Conservation (phyloP, 768 basidiomycete species). For the Bullera alba region DNA sequence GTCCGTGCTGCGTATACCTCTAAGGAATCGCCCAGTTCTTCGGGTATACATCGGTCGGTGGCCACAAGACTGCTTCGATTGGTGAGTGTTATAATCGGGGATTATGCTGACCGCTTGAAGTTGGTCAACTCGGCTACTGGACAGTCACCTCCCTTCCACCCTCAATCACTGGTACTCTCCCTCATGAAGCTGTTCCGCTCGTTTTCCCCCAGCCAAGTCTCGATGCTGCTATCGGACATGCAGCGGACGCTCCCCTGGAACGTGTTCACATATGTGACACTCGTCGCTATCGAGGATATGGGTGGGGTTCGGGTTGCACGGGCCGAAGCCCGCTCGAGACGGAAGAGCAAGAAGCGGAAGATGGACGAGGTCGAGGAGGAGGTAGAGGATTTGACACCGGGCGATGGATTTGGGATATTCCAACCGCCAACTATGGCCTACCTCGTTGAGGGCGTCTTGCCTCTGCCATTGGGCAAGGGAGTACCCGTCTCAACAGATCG, state of each 20-base stretch:
- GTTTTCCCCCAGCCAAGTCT: too few relatives aligned
- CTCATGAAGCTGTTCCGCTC: background rate
- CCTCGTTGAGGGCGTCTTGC: too few relatives aligned
- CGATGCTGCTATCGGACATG: background rate
- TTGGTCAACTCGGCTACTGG: background rate
- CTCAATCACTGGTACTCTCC: background rate
- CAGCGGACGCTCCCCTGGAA: background rate
- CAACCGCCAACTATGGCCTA: background rate
- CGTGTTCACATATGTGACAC: slow-evolving; percentile 9
- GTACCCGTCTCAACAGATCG: too few relatives aligned
- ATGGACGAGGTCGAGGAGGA: background rate
- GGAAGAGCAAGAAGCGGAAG: too few relatives aligned
- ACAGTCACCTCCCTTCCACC: background rate
- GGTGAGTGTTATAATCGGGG: background rate
- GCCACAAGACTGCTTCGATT: background rate
- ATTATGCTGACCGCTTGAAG: background rate
- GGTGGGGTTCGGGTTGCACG: slow-evolving; percentile 6
- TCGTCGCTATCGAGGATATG: slow-evolving; percentile 18
- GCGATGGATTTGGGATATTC: background rate
- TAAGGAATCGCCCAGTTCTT: too few relatives aligned
- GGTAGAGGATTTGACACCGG: too few relatives aligned
- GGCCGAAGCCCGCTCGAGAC: too few relatives aligned
- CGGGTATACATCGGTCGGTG: too few relatives aligned
- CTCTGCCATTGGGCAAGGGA: too few relatives aligned
- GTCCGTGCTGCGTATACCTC: too few relatives aligned